Evolutionary conservation across 2,329 filamentous ascomycete species (phyloP).

Genomic region (Scopulariopsis brevicaulis): DNA sequence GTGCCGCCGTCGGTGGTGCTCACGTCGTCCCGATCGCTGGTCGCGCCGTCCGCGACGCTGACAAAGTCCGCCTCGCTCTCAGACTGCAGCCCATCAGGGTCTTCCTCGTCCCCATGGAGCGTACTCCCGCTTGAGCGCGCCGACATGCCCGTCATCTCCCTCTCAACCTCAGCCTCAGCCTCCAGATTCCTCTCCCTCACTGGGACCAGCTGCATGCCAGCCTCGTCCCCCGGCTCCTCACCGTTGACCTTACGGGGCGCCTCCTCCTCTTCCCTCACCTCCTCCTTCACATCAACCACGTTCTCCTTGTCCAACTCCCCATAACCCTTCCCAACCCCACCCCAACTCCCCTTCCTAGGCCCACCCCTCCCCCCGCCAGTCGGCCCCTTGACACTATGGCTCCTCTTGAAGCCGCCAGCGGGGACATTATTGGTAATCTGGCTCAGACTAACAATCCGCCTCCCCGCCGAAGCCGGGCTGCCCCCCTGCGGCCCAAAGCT

Average conservation of each 20-base stretch:
- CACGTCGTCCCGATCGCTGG: conserved; percentile 21
- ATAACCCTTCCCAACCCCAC: conserved; percentile 35
- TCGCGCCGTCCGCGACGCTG: conserved; percentile 29
- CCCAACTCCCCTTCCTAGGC: conserved; percentile 61
- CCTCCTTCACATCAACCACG: conserved; percentile 53
- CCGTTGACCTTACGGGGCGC: neutral
- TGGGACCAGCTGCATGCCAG: neutral
- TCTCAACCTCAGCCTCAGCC: neutral
- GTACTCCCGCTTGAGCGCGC: conserved; percentile 6
- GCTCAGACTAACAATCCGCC: conserved; percentile 81
- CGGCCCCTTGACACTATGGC: conserved; percentile 63
- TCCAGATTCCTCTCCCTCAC: neutral
- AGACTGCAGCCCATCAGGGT: neutral
- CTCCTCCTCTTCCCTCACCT: conserved; percentile 5
- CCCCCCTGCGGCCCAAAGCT: conserved; percentile 30
- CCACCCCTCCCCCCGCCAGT: conserved; percentile 21
- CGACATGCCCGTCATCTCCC: conserved; percentile 1
- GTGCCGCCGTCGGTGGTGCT: conserved; percentile 27
- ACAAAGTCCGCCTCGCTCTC: conserved; percentile 1
- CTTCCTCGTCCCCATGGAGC: conserved; percentile 7
- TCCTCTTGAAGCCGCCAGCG: conserved; percentile 56
- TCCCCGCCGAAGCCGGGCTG: conserved; percentile 40
- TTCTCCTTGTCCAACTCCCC: conserved; percentile 53
- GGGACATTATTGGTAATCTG: conserved; percentile 73
- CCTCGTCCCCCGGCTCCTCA: neutral